Conservation (phyloP, 2,329 filamentous ascomycete species). For the Endocalyx cinctus region DNA sequence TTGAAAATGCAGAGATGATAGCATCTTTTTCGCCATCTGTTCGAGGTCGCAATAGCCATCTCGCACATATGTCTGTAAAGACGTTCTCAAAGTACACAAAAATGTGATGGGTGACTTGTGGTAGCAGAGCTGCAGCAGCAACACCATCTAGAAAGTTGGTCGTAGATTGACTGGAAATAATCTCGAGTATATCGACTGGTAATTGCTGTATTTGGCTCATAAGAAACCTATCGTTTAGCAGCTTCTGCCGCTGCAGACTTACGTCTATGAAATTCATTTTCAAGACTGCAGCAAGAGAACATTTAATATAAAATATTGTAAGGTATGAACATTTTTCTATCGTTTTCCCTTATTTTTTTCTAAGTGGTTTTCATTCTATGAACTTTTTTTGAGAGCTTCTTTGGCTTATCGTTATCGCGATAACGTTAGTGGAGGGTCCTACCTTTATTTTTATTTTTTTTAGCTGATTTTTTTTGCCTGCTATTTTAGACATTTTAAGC, state of each 20-base stretch:
- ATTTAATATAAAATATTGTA: conserved; percentile 14
- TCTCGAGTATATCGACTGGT: conserved; percentile 64
- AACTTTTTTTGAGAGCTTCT: too few species aligned
- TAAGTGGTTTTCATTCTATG: too few species aligned
- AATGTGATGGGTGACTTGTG: conserved; percentile 66
- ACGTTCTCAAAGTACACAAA: conserved; percentile 70
- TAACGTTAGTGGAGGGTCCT: too few species aligned
- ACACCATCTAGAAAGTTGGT: conserved; percentile 67
- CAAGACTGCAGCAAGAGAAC: conserved; percentile 14
- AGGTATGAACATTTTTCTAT: conserved; percentile 8
- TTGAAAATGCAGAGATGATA: conserved; percentile 69
- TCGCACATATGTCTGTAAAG: conserved; percentile 77
- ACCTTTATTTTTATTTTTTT: too few species aligned
- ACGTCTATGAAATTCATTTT: conserved; percentile 54
- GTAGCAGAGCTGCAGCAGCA: conserved; percentile 63
- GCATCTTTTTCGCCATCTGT: conserved; percentile 32
- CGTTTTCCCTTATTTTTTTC: too few species aligned
- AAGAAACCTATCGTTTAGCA: conserved; percentile 49
- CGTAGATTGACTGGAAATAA: conserved; percentile 60
- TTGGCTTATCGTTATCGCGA: conserved; percentile 15
- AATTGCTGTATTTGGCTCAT: conserved; percentile 56
- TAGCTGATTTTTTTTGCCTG: conserved; percentile 22
- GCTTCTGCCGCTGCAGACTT: conserved; percentile 49
- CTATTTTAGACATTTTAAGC: conserved; percentile 23
- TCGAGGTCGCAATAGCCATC: conserved; percentile 60